Evolutionary conservation across 495 filamentous ascomycete genomes (phyloP).

Genomic region (Neurospora sp.): DNA sequence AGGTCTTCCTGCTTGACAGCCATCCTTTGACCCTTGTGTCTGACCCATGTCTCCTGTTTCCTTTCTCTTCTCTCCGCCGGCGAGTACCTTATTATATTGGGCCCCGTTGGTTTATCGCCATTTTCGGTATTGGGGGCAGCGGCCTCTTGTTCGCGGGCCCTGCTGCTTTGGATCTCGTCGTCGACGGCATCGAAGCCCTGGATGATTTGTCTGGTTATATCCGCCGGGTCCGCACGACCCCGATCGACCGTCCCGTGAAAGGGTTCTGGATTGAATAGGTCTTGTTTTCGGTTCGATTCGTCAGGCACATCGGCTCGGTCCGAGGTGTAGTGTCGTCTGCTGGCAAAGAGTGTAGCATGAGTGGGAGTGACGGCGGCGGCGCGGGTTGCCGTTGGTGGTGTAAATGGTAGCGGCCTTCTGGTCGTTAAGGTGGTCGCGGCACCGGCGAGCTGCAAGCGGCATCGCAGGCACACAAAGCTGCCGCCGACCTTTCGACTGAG

Average conservation of each 20-base stretch:
- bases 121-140: not conserved
- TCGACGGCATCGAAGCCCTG: not conserved
- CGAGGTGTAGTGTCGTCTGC: not conserved
- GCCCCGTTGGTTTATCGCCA: not conserved
- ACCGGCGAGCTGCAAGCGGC: constrained; percentile 28
- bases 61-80: not conserved
- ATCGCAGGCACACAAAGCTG: constrained; percentile 40
- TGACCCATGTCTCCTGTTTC: not conserved
- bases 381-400: not conserved
- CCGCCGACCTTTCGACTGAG: constrained; percentile 26
- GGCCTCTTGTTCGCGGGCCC: not conserved
- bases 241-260: not conserved
- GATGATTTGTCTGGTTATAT: not conserved
- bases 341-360: not conserved
- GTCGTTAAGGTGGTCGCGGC: constrained; percentile 8
- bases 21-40: not conserved
- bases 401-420: not conserved
- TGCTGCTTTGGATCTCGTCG: not conserved
- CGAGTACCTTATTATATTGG: not conserved
- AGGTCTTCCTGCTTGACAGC: not conserved
- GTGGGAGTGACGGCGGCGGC: not conserved
- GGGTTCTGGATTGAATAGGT: not conserved
- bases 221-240: not conserved
- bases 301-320: not conserved
- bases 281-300: not conserved